Evolutionary conservation across 208 protist genomes (phyloP).

Genomic region (Wallacemonas rigidus): DNA sequence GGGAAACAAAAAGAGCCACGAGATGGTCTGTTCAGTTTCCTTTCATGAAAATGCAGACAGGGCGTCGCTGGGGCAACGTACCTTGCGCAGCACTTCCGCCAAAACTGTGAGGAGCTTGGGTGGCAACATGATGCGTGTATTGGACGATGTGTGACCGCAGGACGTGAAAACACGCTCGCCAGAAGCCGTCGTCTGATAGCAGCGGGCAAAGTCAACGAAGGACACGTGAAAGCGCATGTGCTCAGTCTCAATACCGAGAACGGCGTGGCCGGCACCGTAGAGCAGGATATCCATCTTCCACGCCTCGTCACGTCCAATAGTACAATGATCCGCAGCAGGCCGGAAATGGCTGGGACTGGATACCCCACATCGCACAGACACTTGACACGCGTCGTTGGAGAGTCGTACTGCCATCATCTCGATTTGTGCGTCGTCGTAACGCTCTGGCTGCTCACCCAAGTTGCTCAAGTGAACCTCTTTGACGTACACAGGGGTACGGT

Average conservation of each 20-base stretch:
- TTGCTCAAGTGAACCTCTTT: conserved; percentile 33
- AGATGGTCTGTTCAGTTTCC: background rate
- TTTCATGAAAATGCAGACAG: background rate
- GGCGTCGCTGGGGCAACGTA: conserved; percentile 24
- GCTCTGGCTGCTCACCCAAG: conserved; percentile 25
- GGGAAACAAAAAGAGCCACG: too few relatives aligned
- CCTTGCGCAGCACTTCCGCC: conserved; percentile 26
- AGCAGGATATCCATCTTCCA: conserved; percentile 52
- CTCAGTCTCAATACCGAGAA: conserved; percentile 47
- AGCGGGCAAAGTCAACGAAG: conserved; percentile 34
- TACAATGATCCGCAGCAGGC: conserved; percentile 13
- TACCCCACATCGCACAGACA: conserved; percentile 35
- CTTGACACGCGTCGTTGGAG: conserved; percentile 50
- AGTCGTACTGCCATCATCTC: conserved; percentile 36
- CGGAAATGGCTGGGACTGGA: background rate
- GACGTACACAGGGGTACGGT: conserved; percentile 27
- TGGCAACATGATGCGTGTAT: conserved; percentile 30
- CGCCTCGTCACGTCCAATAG: conserved; percentile 11
- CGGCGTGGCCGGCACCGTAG: conserved; percentile 35
- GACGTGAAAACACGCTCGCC: conserved; percentile 35
- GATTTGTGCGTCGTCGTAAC: conserved; percentile 33
- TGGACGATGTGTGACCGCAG: conserved; percentile 14
- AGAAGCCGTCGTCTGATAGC: conserved; percentile 21
- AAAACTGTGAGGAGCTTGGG: conserved; percentile 27
- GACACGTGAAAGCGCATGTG: conserved; percentile 30